Percentiles rank a stretch among this genome's conserved stretches.
Conservation (phyloP, 2,329 filamentous ascomycete genomes). For the Beauveria pseudobassiana region DNA sequence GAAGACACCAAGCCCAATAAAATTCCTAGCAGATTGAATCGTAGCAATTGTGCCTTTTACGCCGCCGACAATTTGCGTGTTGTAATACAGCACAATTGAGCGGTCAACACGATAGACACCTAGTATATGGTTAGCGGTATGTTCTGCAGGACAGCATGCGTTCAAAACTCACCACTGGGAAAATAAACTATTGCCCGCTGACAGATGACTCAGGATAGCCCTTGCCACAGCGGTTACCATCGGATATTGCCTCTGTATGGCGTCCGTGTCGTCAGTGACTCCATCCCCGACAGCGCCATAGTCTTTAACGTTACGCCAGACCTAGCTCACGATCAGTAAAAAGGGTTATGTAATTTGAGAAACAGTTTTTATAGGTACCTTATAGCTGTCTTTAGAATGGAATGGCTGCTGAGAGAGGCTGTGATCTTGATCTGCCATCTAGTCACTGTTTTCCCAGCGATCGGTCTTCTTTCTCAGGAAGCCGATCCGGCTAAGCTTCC, state of each 20-base stretch:
- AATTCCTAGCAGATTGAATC: background rate
- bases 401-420: background rate
- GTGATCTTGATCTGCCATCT: background rate
- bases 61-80: constrained; percentile 29
- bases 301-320: constrained; percentile 72
- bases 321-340: constrained; percentile 26
- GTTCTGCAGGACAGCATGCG: background rate
- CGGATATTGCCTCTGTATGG: constrained; percentile 41
- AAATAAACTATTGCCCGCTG: constrained; percentile 16
- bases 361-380: background rate
- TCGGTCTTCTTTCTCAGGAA: background rate
- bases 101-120: constrained; percentile 15
- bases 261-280: constrained; percentile 45
- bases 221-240: constrained; percentile 26
- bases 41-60: background rate
- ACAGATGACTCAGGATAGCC: constrained; percentile 17
- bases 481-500: background rate
- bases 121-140: background rate
- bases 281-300: constrained; percentile 64
- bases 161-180: background rate
- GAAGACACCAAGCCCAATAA: background rate
- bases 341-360: too few relatives aligned
- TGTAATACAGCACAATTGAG: constrained; percentile 13
- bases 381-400: background rate
- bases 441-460: background rate